Evolutionary conservation across 495 filamentous ascomycete genomes (phyloP).

Genomic region (Penicillium angulare): DNA sequence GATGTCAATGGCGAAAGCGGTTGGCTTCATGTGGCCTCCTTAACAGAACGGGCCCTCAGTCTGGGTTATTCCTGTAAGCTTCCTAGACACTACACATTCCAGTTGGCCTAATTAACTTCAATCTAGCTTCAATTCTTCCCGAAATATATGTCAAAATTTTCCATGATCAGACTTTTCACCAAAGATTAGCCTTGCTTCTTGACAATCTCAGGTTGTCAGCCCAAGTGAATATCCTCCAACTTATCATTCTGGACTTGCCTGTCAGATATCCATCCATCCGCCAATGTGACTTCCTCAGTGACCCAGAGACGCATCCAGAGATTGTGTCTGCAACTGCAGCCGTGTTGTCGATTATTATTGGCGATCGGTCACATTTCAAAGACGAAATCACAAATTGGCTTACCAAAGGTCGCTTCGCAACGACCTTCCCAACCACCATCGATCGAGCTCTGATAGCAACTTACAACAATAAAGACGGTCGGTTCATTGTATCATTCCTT

Average conservation of each 20-base stretch:
- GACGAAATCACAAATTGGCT: constrained; percentile 68
- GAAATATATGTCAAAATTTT: constrained; percentile 47
- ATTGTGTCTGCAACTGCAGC: constrained; percentile 40
- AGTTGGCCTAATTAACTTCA: constrained; percentile 3
- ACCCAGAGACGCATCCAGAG: constrained; percentile 2
- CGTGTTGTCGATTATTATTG: constrained; percentile 34
- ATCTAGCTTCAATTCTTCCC: constrained; percentile 55
- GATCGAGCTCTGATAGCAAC: constrained; percentile 65
- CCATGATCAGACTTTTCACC: constrained; percentile 24
- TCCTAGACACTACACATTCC: too few species aligned
- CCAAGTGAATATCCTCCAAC: constrained; percentile 56
- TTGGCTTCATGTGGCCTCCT: constrained; percentile 55
- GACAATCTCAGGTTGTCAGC: constrained; percentile 51
- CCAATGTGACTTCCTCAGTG: neutral
- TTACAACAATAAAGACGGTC: constrained; percentile 54
- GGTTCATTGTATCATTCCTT: neutral
- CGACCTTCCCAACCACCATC: constrained; percentile 62
- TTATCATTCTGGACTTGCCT: constrained; percentile 56
- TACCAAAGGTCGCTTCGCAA: constrained; percentile 47
- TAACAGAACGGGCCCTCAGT: constrained; percentile 64
- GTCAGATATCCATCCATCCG: neutral
- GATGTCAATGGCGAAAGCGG: constrained; percentile 36
- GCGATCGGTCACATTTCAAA: constrained; percentile 35
- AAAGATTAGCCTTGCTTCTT: constrained; percentile 43
- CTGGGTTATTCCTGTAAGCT: constrained; percentile 73